Conservation (phyloP, 2,329 filamentous ascomycete genomes). For the Cercospora zeina region DNA sequence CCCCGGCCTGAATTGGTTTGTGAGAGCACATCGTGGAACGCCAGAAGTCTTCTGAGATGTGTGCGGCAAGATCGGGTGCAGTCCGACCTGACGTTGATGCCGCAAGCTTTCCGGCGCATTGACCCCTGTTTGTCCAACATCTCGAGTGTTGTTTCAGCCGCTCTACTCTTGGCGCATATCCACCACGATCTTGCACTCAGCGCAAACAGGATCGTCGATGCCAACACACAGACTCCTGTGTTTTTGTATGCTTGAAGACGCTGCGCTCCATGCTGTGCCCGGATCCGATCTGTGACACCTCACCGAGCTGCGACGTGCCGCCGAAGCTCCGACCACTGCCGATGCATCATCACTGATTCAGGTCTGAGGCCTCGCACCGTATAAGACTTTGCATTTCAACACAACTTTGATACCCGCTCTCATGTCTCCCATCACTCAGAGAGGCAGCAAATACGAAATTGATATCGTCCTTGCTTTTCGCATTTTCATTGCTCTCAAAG, state of each 20-base stretch:
- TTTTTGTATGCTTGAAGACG: neutral
- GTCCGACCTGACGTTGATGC: neutral
- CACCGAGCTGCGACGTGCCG: conserved; percentile 9
- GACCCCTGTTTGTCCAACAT: neutral
- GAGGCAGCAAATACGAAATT: conserved; percentile 17
- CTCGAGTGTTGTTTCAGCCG: neutral
- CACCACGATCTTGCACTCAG: neutral
- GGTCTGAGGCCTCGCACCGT: neutral
- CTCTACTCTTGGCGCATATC: neutral
- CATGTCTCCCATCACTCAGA: conserved; percentile 18
- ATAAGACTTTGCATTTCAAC: neutral
- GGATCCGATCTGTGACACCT: neutral
- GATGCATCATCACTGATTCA: conserved; percentile 8
- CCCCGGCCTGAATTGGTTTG: neutral
- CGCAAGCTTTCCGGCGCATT: neutral
- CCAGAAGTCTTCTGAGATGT: neutral
- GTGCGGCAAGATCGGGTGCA: neutral
- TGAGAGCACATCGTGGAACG: neutral
- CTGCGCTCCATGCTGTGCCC: neutral
- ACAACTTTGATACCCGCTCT: neutral
- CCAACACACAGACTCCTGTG: neutral
- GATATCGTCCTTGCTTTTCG: conserved; percentile 19
- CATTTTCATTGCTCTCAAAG: conserved; percentile 16
- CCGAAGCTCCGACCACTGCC: neutral
- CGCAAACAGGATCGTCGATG: neutral